Evolutionary conservation across 2,329 filamentous ascomycete genomes (phyloP), one percentile per base, ranked within the genome.

Genomic region (Ascochyta fabae): DNA sequence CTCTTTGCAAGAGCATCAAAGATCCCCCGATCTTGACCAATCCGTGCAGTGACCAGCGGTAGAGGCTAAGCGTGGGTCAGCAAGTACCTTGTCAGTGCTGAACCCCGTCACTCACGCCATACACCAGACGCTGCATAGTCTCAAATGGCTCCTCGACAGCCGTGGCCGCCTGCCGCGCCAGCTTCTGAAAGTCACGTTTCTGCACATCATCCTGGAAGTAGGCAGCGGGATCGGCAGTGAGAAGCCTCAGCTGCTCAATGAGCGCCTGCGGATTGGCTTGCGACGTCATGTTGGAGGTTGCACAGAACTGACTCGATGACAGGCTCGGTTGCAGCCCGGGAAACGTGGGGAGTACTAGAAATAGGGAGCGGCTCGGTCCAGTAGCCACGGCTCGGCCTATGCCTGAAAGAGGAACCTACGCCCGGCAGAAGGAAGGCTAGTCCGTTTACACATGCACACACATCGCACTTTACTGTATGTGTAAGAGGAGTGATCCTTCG

Each of bases 51-150:
- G 5, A 51, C 53, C 13, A 56, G 53, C 15, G 53, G 47, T 3
- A 51, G 53, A 24, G 53, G 53, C 53, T 56, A 33, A 12, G 19
- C 3, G 15, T 19, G 26, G 22, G 29, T 54, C 40, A 54, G 45
- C 34, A 24, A 7, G 24, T 27, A 26, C 33, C 16, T 9, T 23
- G 34, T 40, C 39, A 24, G 12, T 12, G 39, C 34, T 23, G 44
- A 33, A 6, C 13, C 41, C 45, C 35, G 9, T n/a, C 41, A 55
- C 41, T 49, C 52, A 55, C 53, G 24, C 43, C 38, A 34, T 56
- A 47, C 53, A 56, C 53, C 35, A 55, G 16, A 8, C 41, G 47
- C 15, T 46, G 41, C 53, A 55, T 55, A 3, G 53, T 46, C 36
- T 49, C 53, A 19, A 50, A 42, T 3, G 53, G 53, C 46, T 46